phyloP scores from a whole-genome alignment of 345 rosid genomes.

The Atalantia buxifolia region DNA sequence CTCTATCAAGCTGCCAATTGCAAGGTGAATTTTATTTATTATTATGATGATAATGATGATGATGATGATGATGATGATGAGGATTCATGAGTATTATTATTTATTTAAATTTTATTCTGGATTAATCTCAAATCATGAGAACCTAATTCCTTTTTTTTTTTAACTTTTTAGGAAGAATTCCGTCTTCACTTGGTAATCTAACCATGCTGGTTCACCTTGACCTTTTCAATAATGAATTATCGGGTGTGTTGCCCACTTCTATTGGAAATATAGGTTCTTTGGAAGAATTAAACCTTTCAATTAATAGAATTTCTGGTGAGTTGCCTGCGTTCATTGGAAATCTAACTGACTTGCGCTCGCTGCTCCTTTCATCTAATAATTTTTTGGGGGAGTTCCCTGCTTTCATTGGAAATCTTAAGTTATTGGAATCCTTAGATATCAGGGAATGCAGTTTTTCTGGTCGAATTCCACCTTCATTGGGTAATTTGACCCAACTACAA shows the following conservation, averaged over 20 bases:
- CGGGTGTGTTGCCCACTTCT: constrained; percentile 3
- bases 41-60: no score
- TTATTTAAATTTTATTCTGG: no score
- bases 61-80: no score
- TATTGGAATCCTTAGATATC: no score
- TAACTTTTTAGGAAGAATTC: background rate
- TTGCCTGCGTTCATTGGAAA: background rate
- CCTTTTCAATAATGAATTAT: background rate
- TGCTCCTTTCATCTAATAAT: background rate
- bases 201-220: background rate
- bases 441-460: background rate
- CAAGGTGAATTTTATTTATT: no score
- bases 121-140: no score
- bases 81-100: no score
- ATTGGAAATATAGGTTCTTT: background rate
- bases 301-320: background rate
- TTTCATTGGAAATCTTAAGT: background rate
- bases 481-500: background rate
- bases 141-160: background rate
- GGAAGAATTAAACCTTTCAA: background rate
- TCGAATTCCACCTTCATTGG: background rate
- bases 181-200: constrained; percentile 2
- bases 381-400: no score
- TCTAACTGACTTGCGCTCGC: no score
- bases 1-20: background rate